These are phyloP conservation scores for Lactifluus volemus DNA, from an alignment of 768 basidiomycete species.

Conservation along the genomic window DNA sequence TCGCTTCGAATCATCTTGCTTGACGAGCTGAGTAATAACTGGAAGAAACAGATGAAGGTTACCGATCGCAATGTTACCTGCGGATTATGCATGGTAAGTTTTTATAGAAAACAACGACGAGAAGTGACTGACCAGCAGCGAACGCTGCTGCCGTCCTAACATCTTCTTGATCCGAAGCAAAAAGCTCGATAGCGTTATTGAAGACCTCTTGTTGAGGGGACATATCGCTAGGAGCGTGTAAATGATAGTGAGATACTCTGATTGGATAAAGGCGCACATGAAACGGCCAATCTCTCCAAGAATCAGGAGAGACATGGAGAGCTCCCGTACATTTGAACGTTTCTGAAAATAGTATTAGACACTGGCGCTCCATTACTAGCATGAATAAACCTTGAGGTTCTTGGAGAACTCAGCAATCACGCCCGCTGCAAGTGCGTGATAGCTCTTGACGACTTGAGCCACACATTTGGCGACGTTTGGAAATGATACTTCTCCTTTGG, in stretches of 20 bases:
- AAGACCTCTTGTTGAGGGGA: constrained; percentile 75
- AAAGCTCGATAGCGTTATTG: constrained; percentile 59
- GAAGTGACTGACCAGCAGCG: constrained; percentile 56
- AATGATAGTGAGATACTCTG: not conserved
- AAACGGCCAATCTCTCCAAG: constrained; percentile 91
- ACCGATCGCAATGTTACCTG: constrained; percentile 93
- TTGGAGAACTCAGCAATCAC: constrained; percentile 82
- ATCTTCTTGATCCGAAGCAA: constrained; percentile 75
- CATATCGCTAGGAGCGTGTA: constrained; percentile 62
- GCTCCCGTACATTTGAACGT: constrained; percentile 41
- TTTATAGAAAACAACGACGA: constrained; percentile 18
- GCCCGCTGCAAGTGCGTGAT: constrained; percentile 65
- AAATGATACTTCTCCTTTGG: constrained; percentile 44
- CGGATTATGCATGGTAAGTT: not conserved
- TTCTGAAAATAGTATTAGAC: constrained; percentile 3
- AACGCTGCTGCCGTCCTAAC: constrained; percentile 88
- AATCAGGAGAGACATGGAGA: constrained; percentile 78
- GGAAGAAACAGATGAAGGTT: constrained; percentile 84
- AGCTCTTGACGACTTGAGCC: constrained; percentile 68
- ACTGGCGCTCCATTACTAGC: not conserved
- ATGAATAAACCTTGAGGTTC: constrained; percentile 54
- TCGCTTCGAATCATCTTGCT: constrained; percentile 69
- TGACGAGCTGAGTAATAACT: constrained; percentile 66
- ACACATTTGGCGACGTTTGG: constrained; percentile 80
- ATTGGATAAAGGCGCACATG: constrained; percentile 44